Base-by-base conservation (phyloP, 2,329 filamentous ascomycete species). In the Helminthosporium solani region DNA sequence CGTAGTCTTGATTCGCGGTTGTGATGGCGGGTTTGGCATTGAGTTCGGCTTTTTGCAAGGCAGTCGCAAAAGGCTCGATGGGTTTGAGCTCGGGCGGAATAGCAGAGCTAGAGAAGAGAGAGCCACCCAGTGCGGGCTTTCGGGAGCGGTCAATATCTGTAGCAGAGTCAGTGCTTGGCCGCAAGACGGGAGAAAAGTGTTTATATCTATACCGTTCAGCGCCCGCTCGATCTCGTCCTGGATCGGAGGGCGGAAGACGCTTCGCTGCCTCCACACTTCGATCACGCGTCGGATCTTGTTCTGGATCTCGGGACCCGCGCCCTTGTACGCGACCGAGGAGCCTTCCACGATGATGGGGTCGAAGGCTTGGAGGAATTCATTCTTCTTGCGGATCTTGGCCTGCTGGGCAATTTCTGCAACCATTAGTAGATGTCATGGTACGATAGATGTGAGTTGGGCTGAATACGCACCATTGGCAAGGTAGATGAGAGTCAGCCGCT, bases 311-410 rank as follows among this genome's bases (percentile, higher is more conserved):
- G 88, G 84, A 8, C 63, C 56, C 1, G 90, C 86, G 50, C 90
- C 90, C 70, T 92, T 95, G 70, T 97, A 99, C 31, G 94, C 92
- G n/a, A 82, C 78, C 12, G 88, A 80, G 8, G 87, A 86, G n/a
- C 90, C 92, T 70, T 99, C 94, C 16, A 89, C 89, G 53, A 99
- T 88, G 57, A 96, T 78, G 3, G 94, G 91, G 36, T 92, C 87
- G 70, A 96, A 97, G 7, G 94, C 92, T 50, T 87, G 80, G 12
- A 96, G 80, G 59, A 99, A 99, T 60, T 99, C 94, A 42, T 91
- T 85, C 71, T 95, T 96, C 53, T 87, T 85, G 28, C 92, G 86
- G 38, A 89, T 92, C 71, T 95, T 95, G 19, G 91, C 96, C 66
- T 97, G 94, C 68, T 99, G 94, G 18, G 90, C 88, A 47, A 99